Evolutionary conservation across 1,139 yeast genomes (phyloP).

Genomic region (Schwanniomyces etchellsii): DNA sequence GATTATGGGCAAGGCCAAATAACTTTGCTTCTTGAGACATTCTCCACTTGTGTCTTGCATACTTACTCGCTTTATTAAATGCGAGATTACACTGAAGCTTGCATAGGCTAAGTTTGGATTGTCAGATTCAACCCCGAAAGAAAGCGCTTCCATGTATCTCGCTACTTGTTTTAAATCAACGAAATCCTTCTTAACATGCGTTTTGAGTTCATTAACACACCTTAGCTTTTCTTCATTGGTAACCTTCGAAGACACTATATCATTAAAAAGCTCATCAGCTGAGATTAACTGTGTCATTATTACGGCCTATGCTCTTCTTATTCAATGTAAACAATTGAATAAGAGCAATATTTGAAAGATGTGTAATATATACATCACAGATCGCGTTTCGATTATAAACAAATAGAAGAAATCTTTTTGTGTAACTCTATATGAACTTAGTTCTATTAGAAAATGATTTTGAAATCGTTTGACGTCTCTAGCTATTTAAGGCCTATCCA

Average conservation of each 20-base stretch:
- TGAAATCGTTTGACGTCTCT: no score
- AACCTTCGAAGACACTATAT: slow-evolving; percentile 15
- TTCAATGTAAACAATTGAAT: no score
- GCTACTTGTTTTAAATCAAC: slow-evolving; percentile 52
- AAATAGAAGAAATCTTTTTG: no score
- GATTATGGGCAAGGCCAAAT: slow-evolving; percentile 51
- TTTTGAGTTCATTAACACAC: slow-evolving; percentile 48
- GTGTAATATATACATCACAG: no score
- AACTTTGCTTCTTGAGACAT: slow-evolving; percentile 44
- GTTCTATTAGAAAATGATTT: no score
- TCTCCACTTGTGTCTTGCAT: slow-evolving; percentile 55
- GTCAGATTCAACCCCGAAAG: slow-evolving; percentile 37
- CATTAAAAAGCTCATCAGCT: slow-evolving; percentile 19
- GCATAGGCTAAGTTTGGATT: slow-evolving; percentile 38
- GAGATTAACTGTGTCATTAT: slow-evolving; percentile 8
- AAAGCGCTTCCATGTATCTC: slow-evolving; percentile 53
- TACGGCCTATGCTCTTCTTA: no score
- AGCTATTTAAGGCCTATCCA: no score
- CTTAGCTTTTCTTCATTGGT: slow-evolving; percentile 25
- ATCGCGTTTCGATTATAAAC: no score
- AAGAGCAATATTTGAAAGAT: no score
- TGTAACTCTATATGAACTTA: no score
- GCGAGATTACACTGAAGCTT: slow-evolving; percentile 68
- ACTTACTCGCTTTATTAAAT: slow-evolving; percentile 68
- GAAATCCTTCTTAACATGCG: slow-evolving; percentile 63